Conservation (phyloP, 2,329 filamentous ascomycete genomes). For the Pseudogymnoascus sp. region DNA sequence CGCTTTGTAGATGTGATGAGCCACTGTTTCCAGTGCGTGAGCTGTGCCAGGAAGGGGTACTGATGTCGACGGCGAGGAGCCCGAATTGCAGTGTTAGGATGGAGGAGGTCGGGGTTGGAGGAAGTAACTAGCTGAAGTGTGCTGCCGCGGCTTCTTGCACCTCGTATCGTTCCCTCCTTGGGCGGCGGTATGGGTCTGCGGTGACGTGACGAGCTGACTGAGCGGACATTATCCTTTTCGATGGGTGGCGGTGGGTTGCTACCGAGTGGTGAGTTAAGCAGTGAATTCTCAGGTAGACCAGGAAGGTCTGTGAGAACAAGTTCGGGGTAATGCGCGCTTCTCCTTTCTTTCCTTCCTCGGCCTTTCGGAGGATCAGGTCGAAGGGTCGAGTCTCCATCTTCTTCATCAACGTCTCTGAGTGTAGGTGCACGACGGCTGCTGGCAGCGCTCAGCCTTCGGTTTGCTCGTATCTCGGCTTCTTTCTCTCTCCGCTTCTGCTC, state of each 20-base stretch:
- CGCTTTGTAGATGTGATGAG: slow-evolving; percentile 61
- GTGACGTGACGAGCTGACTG: slow-evolving; percentile 68
- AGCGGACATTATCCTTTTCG: slow-evolving; percentile 71
- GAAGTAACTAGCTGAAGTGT: slow-evolving; percentile 75
- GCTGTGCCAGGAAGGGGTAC: slow-evolving; percentile 57
- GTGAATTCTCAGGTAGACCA: slow-evolving; percentile 57
- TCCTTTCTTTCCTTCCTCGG: slow-evolving; percentile 69
- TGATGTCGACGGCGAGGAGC: slow-evolving; percentile 47
- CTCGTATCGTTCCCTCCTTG: slow-evolving; percentile 66
- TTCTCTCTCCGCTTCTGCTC: slow-evolving; percentile 80
- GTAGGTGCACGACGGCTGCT: slow-evolving; percentile 76
- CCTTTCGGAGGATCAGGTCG: slow-evolving; percentile 54
- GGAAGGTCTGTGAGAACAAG: slow-evolving; percentile 68
- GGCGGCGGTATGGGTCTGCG: slow-evolving; percentile 73
- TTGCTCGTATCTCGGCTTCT: slow-evolving; percentile 71
- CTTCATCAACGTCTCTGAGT: slow-evolving; percentile 72
- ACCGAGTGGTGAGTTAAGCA: slow-evolving; percentile 25
- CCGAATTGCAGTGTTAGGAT: slow-evolving; percentile 39
- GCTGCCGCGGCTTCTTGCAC: slow-evolving; percentile 69
- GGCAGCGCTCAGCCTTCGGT: slow-evolving; percentile 78
- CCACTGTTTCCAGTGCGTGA: slow-evolving; percentile 65
- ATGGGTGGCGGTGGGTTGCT: slow-evolving; percentile 58
- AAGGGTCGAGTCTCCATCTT: slow-evolving; percentile 45
- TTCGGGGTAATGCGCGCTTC: slow-evolving; percentile 60
- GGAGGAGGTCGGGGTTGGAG: slow-evolving; percentile 54